A percentile compares a stretch with the other conserved stretches of the same genome.
These are phyloP conservation scores for Rosellinia necatrix DNA, from an alignment of 2,329 filamentous ascomycete genomes.

Conservation along the genomic window DNA sequence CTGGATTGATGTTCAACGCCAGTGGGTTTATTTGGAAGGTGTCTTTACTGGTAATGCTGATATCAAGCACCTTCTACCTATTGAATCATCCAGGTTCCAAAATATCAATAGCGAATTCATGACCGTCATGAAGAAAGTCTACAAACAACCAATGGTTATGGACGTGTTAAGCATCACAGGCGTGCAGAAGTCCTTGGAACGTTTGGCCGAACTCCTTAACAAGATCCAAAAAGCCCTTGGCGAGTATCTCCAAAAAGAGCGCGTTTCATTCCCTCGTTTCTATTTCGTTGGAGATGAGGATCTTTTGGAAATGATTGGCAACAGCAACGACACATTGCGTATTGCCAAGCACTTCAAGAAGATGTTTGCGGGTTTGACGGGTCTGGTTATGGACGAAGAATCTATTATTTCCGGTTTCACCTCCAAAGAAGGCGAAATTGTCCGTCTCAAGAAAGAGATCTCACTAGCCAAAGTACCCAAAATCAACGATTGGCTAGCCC, in stretches of 20 bases:
- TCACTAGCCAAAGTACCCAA: constrained; percentile 91
- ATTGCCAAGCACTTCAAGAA: constrained; percentile 99
- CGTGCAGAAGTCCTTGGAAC: constrained; percentile 93
- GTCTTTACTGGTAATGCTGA: constrained; percentile 99
- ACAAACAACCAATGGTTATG: constrained; percentile 92
- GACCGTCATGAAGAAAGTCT: constrained; percentile 99
- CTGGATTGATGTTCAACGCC: constrained; percentile 99
- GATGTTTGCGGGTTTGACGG: constrained; percentile 97
- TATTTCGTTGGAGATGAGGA: constrained; percentile 99
- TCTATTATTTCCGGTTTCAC: constrained; percentile 88
- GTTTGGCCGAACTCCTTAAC: constrained; percentile 93
- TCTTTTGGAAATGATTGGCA: constrained; percentile 97
- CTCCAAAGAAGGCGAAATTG: constrained; percentile 91
- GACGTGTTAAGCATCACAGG: constrained; percentile 96
- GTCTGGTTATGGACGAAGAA: constrained; percentile 89
- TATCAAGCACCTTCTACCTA: constrained; percentile 96
- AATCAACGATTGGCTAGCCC: constrained; percentile 98
- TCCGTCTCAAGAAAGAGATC: constrained; percentile 86
- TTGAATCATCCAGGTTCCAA: constrained; percentile 95
- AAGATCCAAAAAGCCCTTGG: constrained; percentile 99
- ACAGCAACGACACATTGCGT: constrained; percentile 94
- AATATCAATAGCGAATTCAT: constrained; percentile 99
- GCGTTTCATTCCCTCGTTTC: constrained; percentile 96
- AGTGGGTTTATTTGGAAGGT: constrained; percentile 99
- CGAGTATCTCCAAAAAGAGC: constrained; percentile 97